Evolutionary conservation across 164 flowering plant genomes (phyloP), one percentile per base, ranked within the genome.

Genomic region (Kingdonia uniflora): DNA sequence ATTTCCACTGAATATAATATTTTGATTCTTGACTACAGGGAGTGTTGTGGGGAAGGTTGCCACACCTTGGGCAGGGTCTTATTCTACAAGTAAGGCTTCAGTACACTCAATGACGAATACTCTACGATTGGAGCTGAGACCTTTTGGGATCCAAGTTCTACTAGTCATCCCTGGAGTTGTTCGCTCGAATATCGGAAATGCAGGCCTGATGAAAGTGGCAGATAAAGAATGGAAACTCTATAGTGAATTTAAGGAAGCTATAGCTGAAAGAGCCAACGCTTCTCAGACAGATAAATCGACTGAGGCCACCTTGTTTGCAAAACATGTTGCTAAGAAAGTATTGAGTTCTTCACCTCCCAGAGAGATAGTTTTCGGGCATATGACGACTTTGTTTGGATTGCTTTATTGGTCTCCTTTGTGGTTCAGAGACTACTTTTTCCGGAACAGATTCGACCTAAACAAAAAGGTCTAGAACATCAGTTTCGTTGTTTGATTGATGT

Each of bases 11-110:
- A 29, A 8, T 29, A 3, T 29, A 29, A 29, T 29, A 29, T 8
- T 8, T 29, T 29, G 35, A 29, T 8, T 8, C 4, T 29, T 29
- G 8, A 29, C 4, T 29, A 8, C 35, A 29, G 91, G 86, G 43
- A 80, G 82, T 42, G 72, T 83, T 12, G 80, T 77, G 11, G 84
- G 82, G 26, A 58, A 14, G 35, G 85, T 64, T 1, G 74, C 86
- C 2, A 77, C 86, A 11, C 88, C 86, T 19, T 80, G 83, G 88
- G 83, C 81, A 0, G 94, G 94, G 16, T 68, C 82, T 14, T 80
- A 82, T 52, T 78, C 86, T 19, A 52, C 82, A 7, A 74, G 75
- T 51, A 80, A 82, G 58, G 86, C 94, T 2, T 66, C 75, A 0
- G 80, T 85, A 0, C 83, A 74, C 43, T 79, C 94, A 11, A 66